Evolutionary conservation across 1,139 yeast genomes (phyloP), one percentile per base, ranked within the genome.

Genomic region (Diutina pseudorugosa): DNA sequence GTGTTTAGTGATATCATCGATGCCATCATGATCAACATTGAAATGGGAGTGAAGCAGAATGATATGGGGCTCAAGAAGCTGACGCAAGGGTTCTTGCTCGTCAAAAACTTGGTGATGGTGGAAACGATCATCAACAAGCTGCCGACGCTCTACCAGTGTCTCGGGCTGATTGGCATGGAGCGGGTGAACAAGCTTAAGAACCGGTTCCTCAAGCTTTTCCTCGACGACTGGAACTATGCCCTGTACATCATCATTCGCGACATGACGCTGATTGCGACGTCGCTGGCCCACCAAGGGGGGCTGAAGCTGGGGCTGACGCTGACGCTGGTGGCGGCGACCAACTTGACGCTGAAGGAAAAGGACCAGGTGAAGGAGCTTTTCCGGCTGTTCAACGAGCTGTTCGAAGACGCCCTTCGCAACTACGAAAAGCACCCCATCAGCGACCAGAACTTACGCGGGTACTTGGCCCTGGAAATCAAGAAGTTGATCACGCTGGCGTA

Each of bases 361-460:
- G 97, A 90, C 52, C 80, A 77, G 54, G 81, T 91, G 55, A 94
- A 93, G 62, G 97, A 93, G 56, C 82, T 88, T 62, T 91, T 90
- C 71, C 79, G 77, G 58, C 79, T 73, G 54, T 91, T 93, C 69
- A 91, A 93, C 61, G 81, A 82, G 33, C 88, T 91, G 52, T 86
- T 89, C 62, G 96, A 89, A 56, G 84, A 79, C 52, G 77, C 93
- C 49, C 74, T 85, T 23, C 73, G 76, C 51, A 77, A 77, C 54
- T 83, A 87, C 64, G 82, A 81, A 62, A 72, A 75, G 57, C 82
- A 82, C 66, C 76, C 79, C 56, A 76, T 89, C 50, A 77, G 83
- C 12, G 95, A 90, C 62, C 76, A 80, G 7, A 75, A 75, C 49
- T 71, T 91, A 63, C 79, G 83, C 57, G 76, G 76, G 53, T 77